A percentile compares a stretch with the other conserved stretches of the same genome.
Evolutionary conservation across 768 basidiomycete species (phyloP).

Genomic region (Boletus subcaerulescens): DNA sequence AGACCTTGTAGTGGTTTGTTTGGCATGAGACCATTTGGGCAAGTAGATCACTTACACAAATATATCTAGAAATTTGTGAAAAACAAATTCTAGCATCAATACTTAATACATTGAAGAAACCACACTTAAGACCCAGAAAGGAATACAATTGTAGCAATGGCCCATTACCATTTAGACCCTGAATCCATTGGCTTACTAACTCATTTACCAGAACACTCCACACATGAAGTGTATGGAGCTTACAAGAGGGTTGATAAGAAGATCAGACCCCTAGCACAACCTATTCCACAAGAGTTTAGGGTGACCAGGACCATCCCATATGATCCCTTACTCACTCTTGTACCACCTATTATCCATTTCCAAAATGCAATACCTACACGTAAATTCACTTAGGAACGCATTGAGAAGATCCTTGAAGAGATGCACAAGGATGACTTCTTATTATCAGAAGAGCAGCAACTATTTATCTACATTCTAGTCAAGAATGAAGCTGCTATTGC

Average conservation of each 20-base stretch:
- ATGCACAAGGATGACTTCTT: neutral
- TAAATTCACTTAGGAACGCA: neutral
- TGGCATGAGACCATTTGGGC: no score
- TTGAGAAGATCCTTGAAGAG: neutral
- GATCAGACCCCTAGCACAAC: neutral
- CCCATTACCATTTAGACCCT: no score
- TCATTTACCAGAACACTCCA: neutral
- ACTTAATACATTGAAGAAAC: no score
- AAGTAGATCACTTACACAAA: no score
- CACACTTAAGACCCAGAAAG: no score
- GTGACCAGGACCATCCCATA: neutral
- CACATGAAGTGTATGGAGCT: neutral
- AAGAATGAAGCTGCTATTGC: neutral
- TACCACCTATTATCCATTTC: neutral
- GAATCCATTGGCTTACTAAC: neutral
- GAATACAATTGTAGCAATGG: no score
- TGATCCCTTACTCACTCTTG: neutral
- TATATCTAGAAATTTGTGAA: no score
- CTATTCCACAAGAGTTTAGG: neutral
- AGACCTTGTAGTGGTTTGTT: no score
- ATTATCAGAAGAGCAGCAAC: neutral
- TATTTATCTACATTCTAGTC: neutral
- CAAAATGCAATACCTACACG: neutral
- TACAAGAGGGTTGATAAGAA: neutral
- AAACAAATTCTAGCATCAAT: no score